A percentile compares a stretch with the other conserved stretches of the same genome.
These are phyloP conservation scores for Aquilaria sinensis DNA, from an alignment of 345 rosid genomes.

Conservation along the genomic window DNA sequence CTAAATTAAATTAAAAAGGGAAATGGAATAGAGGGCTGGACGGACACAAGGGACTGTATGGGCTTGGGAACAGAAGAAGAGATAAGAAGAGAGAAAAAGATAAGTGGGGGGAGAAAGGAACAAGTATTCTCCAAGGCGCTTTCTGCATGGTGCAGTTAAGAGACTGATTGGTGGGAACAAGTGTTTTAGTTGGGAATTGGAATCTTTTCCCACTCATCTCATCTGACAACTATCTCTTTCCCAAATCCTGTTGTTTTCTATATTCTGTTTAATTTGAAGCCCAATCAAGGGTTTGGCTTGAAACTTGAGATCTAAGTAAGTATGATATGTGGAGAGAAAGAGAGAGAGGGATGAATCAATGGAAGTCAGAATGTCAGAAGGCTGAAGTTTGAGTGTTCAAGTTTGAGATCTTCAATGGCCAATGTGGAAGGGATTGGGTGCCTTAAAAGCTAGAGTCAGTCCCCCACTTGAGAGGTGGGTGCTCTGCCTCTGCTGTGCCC, in stretches of 20 bases:
- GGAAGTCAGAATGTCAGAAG: constrained; percentile 18
- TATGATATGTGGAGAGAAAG: not conserved
- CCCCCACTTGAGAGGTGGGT: constrained; percentile 22
- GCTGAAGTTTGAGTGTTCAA: constrained; percentile 21
- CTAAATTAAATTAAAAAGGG: constrained; percentile 18
- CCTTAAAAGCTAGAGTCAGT: constrained; percentile 23
- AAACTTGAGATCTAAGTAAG: not conserved
- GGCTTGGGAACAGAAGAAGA: constrained; percentile 77
- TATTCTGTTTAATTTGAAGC: not conserved
- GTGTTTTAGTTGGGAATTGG: constrained; percentile 36
- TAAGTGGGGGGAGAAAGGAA: constrained; percentile 11
- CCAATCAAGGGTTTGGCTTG: not conserved
- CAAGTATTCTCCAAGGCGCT: constrained; percentile 19
- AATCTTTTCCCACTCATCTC: constrained; percentile 3
- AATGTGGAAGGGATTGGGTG: constrained; percentile 25
- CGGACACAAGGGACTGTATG: constrained; percentile 44
- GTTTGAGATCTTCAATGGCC: constrained; percentile 22
- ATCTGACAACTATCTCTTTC: constrained; percentile 12
- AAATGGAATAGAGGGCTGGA: constrained; percentile 1
- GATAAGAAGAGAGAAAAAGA: constrained; percentile 38
- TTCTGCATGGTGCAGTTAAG: constrained; percentile 34
- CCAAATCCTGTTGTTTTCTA: not conserved
- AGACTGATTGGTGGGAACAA: constrained; percentile 37
- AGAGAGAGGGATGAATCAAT: not conserved
- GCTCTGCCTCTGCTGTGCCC: not conserved